Conservation (phyloP, 306 rosid genomes). For the Crotalaria pallida region DNA sequence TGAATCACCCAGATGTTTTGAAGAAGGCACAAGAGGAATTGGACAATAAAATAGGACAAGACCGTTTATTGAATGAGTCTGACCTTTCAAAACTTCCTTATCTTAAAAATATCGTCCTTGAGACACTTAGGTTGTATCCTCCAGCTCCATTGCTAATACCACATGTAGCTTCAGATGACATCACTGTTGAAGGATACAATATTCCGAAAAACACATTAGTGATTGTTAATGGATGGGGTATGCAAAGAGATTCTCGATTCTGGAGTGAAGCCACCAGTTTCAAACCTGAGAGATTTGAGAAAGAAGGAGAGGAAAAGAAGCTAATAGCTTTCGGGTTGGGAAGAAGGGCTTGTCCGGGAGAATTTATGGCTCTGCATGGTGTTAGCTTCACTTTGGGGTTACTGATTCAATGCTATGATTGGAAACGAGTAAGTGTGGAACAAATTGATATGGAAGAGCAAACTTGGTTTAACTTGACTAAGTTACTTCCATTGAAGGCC, state of each 20-base stretch:
- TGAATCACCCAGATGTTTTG: neutral
- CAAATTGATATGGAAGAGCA: constrained; percentile 5
- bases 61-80: neutral
- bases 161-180: neutral
- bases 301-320: neutral
- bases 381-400: constrained; percentile 6
- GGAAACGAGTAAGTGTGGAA: neutral
- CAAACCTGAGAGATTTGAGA: constrained; percentile 14
- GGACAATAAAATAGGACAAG: neutral
- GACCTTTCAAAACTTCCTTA: constrained; percentile 6
- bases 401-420: constrained; percentile 21
- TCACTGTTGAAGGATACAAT: neutral
- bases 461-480: neutral
- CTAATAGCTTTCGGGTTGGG: constrained; percentile 3
- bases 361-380: neutral
- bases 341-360: constrained; percentile 20
- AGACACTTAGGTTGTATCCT: constrained; percentile 4
- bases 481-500: neutral
- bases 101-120: neutral
- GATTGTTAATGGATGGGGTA: constrained; percentile 7
- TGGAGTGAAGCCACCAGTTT: constrained; percentile 13
- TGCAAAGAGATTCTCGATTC: neutral
- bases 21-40: constrained; percentile 14
- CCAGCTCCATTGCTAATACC: constrained; percentile 8
- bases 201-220: neutral